Conservation (phyloP, 768 basidiomycete species). For the Dacryopinax primogenitus region DNA sequence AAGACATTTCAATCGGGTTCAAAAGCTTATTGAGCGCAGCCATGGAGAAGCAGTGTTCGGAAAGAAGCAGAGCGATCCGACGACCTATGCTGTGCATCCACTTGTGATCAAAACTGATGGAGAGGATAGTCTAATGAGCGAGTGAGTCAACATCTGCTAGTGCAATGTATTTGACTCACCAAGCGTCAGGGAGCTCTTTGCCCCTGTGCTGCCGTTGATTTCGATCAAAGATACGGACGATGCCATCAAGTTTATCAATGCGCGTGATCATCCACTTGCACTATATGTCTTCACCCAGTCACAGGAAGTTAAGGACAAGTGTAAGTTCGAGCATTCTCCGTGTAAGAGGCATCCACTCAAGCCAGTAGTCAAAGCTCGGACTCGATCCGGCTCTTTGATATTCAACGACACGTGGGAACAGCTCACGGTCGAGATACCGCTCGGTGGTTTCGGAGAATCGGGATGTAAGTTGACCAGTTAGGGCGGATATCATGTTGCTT, state of each 20-base stretch:
- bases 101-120: slow-evolving; percentile 42
- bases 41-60: slow-evolving; percentile 46
- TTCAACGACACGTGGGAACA: slow-evolving; percentile 47
- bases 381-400: slow-evolving; percentile 43
- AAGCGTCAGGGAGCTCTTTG: slow-evolving; percentile 27
- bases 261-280: slow-evolving; percentile 43
- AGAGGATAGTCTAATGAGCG: slow-evolving; percentile 43
- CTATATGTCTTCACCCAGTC: slow-evolving; percentile 52
- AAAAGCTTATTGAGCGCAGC: slow-evolving; percentile 39
- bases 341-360: not conserved
- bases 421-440: slow-evolving; percentile 36
- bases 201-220: slow-evolving; percentile 25
- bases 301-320: slow-evolving; percentile 22
- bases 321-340: slow-evolving; percentile 13
- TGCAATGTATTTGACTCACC: not conserved
- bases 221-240: slow-evolving; percentile 16
- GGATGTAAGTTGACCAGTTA: slow-evolving; percentile 38
- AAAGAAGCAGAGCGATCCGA: slow-evolving; percentile 31
- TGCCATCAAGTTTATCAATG: slow-evolving; percentile 22
- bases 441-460: slow-evolving; percentile 48
- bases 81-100: slow-evolving; percentile 44
- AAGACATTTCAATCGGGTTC: slow-evolving; percentile 42
- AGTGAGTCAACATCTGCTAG: slow-evolving; percentile 16
- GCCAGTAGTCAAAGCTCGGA: slow-evolving; percentile 39
- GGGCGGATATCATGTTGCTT: not conserved